Evolutionary conservation across 345 rosid species (phyloP).

Genomic region (Citrus reticulata): DNA sequence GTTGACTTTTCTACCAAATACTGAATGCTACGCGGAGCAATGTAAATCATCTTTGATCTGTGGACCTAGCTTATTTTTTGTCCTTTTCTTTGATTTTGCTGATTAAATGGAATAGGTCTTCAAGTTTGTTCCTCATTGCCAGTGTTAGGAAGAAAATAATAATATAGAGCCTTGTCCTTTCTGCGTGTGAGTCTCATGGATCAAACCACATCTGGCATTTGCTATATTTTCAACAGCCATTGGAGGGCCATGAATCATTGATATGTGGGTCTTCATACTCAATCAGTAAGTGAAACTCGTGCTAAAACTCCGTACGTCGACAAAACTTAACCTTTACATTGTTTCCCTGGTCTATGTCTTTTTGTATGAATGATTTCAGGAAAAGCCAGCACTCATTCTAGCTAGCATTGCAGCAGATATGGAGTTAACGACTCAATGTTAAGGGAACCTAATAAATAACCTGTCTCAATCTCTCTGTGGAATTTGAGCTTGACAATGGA

Average conservation of each 20-base stretch:
- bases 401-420: neutral
- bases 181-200: neutral
- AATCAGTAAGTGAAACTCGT: neutral
- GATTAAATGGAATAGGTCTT: constrained; percentile 4
- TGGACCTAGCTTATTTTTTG: neutral
- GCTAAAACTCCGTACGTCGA: neutral
- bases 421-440: neutral
- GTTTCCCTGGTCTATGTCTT: neutral
- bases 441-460: neutral
- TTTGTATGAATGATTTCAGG: neutral
- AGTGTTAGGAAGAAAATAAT: neutral
- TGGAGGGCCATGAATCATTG: neutral
- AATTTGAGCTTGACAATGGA: neutral
- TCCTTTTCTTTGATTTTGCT: constrained; percentile 3
- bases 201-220: constrained; percentile 1
- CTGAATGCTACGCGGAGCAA: constrained; percentile 3
- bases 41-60: neutral
- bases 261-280: neutral
- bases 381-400: neutral
- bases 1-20: neutral
- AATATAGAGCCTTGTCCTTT: neutral
- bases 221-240: constrained; percentile 1
- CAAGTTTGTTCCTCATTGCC: neutral
- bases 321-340: neutral
- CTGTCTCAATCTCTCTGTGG: neutral